Evolutionary conservation across 2,329 filamentous ascomycete species (phyloP), one percentile per base, ranked within the genome.

Genomic region (Penicillium sp.): DNA sequence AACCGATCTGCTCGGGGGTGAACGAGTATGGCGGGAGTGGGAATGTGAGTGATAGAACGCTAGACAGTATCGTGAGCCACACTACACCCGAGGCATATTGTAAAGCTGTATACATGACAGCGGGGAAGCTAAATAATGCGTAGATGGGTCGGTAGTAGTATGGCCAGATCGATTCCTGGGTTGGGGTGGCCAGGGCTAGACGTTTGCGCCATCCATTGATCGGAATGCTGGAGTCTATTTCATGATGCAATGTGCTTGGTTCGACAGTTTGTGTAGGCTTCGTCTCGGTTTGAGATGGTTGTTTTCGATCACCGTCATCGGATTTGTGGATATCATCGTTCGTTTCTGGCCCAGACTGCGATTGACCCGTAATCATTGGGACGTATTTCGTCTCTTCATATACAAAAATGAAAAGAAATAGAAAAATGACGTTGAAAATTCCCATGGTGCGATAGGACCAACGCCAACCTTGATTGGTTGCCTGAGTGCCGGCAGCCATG

Each of bases 41-140:
- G 27, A 79, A 77, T 31, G 74, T 60, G 11, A 75, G 68, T 0
- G 76, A 70, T 0, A 71, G 61, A 0, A 75, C 68, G 1, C 64
- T 70, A 0, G 71, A 61, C 4, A 71, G 48, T 5, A 74, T 63
- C 0, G 72, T 71, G 2, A 77, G 63, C 71, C 71, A 74, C n/a
- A 67, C 70, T 2, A 79, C 68, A 0, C 74, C 65, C 0, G 68
- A 69, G 3, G 75, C 76, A 44, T 78, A 78, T 46, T 78, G 74
- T 0, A 79, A 24, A 0, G 68, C 74, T 0, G 73, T 74, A 50
- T 76, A 79, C 24, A 76, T 48, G 10, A 79, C 72, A 0, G 76
- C 74, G 1, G 78, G 77, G 11, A 79, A 76, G 22, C 62, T 56
- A 3, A 55, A 33, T 14, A 77, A 59, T 1, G 71, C 64, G 14